Evolutionary conservation across 208 protist species (phyloP).

Genomic region (Balamuthia mandrillaris): DNA sequence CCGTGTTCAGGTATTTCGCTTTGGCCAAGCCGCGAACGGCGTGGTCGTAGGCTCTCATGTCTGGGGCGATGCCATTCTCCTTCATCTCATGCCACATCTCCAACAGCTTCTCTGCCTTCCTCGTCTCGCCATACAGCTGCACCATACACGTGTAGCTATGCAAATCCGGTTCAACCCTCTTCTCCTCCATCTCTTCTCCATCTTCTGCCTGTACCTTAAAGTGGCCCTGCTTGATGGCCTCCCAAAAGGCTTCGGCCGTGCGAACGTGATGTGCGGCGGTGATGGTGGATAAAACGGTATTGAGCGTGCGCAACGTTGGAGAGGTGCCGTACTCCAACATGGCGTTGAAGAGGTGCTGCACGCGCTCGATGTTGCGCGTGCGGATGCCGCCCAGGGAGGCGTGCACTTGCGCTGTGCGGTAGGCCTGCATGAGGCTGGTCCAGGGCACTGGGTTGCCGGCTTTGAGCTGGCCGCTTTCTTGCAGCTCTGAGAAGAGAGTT

Average conservation of each 20-base stretch:
- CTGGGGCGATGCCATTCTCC: not conserved
- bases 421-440: not conserved
- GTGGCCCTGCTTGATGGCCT: not conserved
- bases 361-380: not conserved
- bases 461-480: not conserved
- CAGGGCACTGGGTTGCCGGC: not conserved
- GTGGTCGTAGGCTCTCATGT: conserved; percentile 1
- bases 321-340: not conserved
- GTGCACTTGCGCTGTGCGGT: not conserved
- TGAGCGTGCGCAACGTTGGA: not conserved
- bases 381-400: not conserved
- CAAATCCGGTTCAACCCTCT: not conserved
- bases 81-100: not conserved
- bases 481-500: too few relatives aligned
- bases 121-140: not conserved
- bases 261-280: not conserved
- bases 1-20: not conserved
- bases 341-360: not conserved
- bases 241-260: not conserved
- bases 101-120: not conserved
- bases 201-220: too few relatives aligned
- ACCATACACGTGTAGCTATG: not conserved
- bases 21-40: not conserved
- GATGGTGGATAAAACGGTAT: not conserved
- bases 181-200: not conserved